Percentiles rank a stretch among this genome's conserved stretches.
These are phyloP conservation scores for Metschnikowia orientalis DNA, from an alignment of 805 yeast species.

Conservation along the genomic window DNA sequence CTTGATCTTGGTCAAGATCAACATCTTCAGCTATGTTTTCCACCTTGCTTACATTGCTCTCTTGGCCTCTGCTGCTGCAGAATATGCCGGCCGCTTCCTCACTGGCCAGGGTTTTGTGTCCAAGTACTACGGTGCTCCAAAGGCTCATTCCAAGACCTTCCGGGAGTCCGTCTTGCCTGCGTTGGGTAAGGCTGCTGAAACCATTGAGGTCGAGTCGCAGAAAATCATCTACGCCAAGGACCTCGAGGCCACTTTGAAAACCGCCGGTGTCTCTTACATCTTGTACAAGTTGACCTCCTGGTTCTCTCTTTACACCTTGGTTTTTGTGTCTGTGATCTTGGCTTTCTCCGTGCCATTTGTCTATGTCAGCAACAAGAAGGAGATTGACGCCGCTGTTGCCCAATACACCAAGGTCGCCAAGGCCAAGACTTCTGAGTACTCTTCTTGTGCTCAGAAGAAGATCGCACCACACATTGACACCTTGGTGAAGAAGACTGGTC, in stretches of 20 bases:
- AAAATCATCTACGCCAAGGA: conserved; percentile 63
- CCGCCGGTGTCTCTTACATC: conserved; percentile 62
- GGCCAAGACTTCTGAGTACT: conserved; percentile 45
- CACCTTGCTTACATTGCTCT: conserved; percentile 57
- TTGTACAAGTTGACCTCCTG: conserved; percentile 69
- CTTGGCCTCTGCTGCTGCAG: conserved; percentile 64
- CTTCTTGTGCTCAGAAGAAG: conserved; percentile 35
- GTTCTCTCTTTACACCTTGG: conserved; percentile 67
- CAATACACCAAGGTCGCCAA: conserved; percentile 42
- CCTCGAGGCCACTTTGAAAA: conserved; percentile 66
- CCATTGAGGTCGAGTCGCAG: conserved; percentile 50
- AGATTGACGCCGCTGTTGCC: conserved; percentile 64
- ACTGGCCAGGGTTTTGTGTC: conserved; percentile 81
- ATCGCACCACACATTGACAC: conserved; percentile 56
- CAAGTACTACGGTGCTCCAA: conserved; percentile 61
- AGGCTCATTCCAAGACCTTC: conserved; percentile 32
- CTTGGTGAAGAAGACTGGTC: conserved; percentile 58
- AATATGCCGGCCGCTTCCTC: conserved; percentile 66
- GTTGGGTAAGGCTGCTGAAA: conserved; percentile 43
- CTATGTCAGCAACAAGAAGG: conserved; percentile 69
- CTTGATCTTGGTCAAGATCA: conserved; percentile 59
- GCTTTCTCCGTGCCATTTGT: conserved; percentile 73
- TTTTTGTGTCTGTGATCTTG: conserved; percentile 51
- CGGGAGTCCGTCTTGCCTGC: conserved; percentile 39
- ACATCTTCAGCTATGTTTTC: conserved; percentile 57